Conservation (phyloP, 352 stramenopile genomes). For the Phytophthora kernoviae region DNA sequence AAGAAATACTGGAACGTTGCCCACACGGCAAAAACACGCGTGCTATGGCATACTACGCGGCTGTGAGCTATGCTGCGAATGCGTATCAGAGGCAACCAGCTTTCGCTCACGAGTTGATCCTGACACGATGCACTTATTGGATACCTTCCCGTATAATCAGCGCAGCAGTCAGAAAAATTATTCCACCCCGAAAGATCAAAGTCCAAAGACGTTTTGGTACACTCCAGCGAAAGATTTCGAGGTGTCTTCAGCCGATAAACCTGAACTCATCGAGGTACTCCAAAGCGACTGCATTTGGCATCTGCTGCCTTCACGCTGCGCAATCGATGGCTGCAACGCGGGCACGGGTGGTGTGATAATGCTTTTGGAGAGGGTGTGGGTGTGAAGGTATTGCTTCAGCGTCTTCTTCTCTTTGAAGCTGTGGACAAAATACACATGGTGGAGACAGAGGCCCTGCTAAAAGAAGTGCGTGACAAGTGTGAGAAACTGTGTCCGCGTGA, state of each 20-base stretch:
- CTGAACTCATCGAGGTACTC: not conserved
- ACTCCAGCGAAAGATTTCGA: constrained; percentile 39
- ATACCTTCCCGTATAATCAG: constrained; percentile 50
- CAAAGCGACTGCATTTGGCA: constrained; percentile 50
- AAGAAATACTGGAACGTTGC: constrained; percentile 53
- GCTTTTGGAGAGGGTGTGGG: constrained; percentile 56
- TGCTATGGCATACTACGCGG: constrained; percentile 73
- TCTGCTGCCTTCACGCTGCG: constrained; percentile 63
- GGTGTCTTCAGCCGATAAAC: no score
- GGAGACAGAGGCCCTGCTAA: constrained; percentile 57
- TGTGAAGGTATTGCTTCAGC: constrained; percentile 62
- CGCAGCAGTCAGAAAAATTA: constrained; percentile 43
- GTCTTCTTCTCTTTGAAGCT: constrained; percentile 59
- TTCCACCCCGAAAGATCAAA: constrained; percentile 53
- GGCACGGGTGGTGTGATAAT: constrained; percentile 67
- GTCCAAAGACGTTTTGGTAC: constrained; percentile 46
- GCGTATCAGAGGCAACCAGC: constrained; percentile 61
- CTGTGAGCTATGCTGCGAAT: constrained; percentile 58
- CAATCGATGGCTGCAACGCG: constrained; percentile 69
- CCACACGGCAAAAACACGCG: constrained; percentile 53
- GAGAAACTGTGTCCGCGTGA: constrained; percentile 53
- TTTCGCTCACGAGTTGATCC: constrained; percentile 59
- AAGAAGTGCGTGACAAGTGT: constrained; percentile 71
- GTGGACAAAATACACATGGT: constrained; percentile 85
- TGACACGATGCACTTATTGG: constrained; percentile 37